Conservation (phyloP, 305 asterid species). For the Solanum hybrid region DNA sequence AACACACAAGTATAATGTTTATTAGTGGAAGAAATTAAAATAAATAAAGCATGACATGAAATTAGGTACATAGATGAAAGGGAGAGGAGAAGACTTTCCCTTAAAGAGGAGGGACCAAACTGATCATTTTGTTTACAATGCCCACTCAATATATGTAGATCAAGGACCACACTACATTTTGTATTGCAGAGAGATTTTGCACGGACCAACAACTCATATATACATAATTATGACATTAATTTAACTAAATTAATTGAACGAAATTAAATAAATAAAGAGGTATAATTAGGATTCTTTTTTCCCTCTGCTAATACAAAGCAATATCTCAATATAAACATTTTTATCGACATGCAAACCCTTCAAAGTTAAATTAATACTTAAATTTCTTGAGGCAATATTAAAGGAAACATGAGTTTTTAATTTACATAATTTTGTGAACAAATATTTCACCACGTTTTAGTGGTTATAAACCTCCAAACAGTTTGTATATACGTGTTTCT, state of each 20-base stretch:
- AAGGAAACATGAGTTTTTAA: background rate
- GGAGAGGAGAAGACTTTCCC: constrained; percentile 2
- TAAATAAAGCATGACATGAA: background rate
- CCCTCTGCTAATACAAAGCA: background rate
- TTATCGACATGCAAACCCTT: background rate
- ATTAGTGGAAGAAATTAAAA: background rate
- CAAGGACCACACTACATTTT: constrained; percentile 4
- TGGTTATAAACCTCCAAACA: background rate
- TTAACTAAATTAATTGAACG: background rate
- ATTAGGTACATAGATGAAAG: constrained; percentile 1
- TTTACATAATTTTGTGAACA: background rate
- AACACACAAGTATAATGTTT: background rate
- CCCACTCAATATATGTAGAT: background rate
- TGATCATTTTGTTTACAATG: constrained; percentile 4
- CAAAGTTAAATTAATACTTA: background rate
- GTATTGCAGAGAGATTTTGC: constrained; percentile 3
- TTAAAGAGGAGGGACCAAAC: constrained; percentile 10
- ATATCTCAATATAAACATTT: background rate
- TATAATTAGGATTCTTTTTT: background rate
- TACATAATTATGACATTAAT: background rate
- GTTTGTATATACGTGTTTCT: background rate
- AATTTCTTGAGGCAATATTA: background rate
- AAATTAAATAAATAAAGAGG: background rate
- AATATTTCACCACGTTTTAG: background rate
- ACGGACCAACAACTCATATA: background rate